A percentile compares a stretch with the other conserved stretches of the same genome.
phyloP scores from a whole-genome alignment of 345 rosid genomes.

The Durio zibethinus region DNA sequence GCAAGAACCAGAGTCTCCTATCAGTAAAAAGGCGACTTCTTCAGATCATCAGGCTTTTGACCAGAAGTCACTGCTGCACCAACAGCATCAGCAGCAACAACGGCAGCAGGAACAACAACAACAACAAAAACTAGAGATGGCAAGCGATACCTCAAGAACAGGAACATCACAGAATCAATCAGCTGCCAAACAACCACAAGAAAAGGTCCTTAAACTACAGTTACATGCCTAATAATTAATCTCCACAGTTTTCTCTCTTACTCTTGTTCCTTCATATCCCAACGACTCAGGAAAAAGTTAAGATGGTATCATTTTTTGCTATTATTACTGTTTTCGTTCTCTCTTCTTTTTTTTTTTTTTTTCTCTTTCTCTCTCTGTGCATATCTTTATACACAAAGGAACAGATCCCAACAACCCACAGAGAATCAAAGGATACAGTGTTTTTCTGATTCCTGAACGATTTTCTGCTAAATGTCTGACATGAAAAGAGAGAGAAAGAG shows the following conservation, averaged over 20 bases:
- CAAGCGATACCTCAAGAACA: constrained; percentile 47
- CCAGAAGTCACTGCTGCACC: constrained; percentile 28
- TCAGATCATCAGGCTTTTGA: constrained; percentile 43
- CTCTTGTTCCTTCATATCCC: constrained; percentile 24
- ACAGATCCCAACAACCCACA: constrained; percentile 50
- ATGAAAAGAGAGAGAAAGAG: constrained; percentile 15
- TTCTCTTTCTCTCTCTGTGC: constrained; percentile 24
- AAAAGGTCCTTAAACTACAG: constrained; percentile 58
- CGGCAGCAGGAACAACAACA: constrained; percentile 20
- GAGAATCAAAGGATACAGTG: constrained; percentile 37
- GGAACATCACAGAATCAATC: constrained; percentile 51
- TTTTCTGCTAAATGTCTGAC: constrained; percentile 45
- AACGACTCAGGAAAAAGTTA: constrained; percentile 37
- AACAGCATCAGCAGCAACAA: not conserved
- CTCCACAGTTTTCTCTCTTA: not conserved
- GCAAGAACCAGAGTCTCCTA: constrained; percentile 78
- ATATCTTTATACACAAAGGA: constrained; percentile 34
- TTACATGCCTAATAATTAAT: constrained; percentile 16
- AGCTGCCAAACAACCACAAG: constrained; percentile 54
- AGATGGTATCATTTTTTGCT: constrained; percentile 31
- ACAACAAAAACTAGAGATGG: constrained; percentile 33
- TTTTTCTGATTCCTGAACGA: constrained; percentile 33
- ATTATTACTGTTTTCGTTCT: constrained; percentile 27
- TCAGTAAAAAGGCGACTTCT: constrained; percentile 52
- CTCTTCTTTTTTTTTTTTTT: constrained; percentile 6